A percentile compares a stretch with the other conserved stretches of the same genome.
These are phyloP conservation scores for Globisporangium heterothallicum DNA, from an alignment of 352 stramenopile genomes.

Conservation along the genomic window DNA sequence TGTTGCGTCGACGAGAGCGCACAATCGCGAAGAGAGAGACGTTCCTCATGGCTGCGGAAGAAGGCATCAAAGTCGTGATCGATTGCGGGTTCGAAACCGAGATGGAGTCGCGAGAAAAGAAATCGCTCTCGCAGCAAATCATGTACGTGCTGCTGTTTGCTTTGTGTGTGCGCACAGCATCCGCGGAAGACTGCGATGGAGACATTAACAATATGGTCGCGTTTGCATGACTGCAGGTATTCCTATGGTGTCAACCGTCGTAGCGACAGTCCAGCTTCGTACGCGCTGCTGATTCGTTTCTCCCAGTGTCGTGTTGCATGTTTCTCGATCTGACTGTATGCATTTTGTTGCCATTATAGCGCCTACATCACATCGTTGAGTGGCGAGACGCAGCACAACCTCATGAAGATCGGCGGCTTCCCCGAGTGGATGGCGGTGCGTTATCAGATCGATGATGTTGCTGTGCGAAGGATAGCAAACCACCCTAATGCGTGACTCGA, in stretches of 20 bases:
- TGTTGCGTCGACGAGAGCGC: constrained; percentile 55
- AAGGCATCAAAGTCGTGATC: constrained; percentile 83
- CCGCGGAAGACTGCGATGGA: constrained; percentile 2
- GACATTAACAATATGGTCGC: background rate
- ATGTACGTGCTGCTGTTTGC: constrained; percentile 55
- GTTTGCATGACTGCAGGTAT: constrained; percentile 37
- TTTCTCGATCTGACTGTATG: background rate
- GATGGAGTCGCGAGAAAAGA: constrained; percentile 92
- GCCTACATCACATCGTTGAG: constrained; percentile 63
- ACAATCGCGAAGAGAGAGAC: constrained; percentile 61
- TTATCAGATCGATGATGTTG: background rate
- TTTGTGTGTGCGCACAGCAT: background rate
- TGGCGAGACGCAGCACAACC: constrained; percentile 69
- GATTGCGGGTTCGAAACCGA: constrained; percentile 92
- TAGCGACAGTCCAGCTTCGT: constrained; percentile 49
- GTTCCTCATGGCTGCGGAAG: constrained; percentile 80
- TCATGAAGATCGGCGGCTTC: constrained; percentile 91
- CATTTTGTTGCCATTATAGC: constrained; percentile 15
- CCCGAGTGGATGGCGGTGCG: constrained; percentile 60
- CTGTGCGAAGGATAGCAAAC: no score
- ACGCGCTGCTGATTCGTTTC: constrained; percentile 1
- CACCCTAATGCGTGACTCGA: no score
- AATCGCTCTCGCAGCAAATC: constrained; percentile 92
- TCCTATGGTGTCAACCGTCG: constrained; percentile 76
- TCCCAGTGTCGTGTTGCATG: background rate